phyloP scores from a whole-genome alignment of 2,329 filamentous ascomycete genomes.

The Colletotrichum sansevieriae region DNA sequence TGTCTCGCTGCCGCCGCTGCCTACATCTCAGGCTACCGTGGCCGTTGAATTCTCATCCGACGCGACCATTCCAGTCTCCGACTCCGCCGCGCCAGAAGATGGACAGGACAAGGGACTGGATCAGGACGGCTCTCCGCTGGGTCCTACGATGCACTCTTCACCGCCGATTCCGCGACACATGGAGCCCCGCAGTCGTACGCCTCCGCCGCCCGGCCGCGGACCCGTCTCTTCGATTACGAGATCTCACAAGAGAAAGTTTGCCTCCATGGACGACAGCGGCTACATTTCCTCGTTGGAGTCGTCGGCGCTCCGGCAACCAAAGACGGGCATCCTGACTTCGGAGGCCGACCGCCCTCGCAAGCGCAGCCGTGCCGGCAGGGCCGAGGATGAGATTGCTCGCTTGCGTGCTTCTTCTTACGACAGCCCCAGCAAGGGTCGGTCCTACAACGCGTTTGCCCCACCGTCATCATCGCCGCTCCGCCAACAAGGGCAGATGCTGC shows the following conservation, averaged over 20 bases:
- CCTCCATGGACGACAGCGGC: constrained; percentile 89
- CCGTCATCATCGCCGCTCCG: constrained; percentile 78
- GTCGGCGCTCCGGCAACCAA: constrained; percentile 80
- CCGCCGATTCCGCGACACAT: constrained; percentile 79
- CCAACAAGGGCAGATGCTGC: constrained; percentile 72
- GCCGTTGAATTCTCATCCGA: constrained; percentile 79
- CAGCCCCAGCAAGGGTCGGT: constrained; percentile 82
- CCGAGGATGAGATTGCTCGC: constrained; percentile 95
- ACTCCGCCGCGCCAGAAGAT: constrained; percentile 70
- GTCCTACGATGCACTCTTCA: constrained; percentile 85
- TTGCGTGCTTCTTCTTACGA: constrained; percentile 94
- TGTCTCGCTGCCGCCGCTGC: constrained; percentile 55
- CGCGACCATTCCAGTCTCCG: constrained; percentile 81
- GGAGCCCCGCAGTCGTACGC: constrained; percentile 76
- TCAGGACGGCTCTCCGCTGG: constrained; percentile 75
- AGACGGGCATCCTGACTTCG: constrained; percentile 76
- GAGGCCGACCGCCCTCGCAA: constrained; percentile 86
- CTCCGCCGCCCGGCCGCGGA: constrained; percentile 76
- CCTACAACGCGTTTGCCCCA: constrained; percentile 64
- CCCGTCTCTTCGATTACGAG: constrained; percentile 72
- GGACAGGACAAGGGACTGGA: constrained; percentile 58
- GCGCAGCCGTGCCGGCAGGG: constrained; percentile 69
- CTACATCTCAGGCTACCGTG: constrained; percentile 53
- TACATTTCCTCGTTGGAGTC: constrained; percentile 98
- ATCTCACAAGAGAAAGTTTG: constrained; percentile 81